These are phyloP conservation scores for Geranium rotundifolium DNA, from an alignment of 345 rosid species.

Conservation along the genomic window DNA sequence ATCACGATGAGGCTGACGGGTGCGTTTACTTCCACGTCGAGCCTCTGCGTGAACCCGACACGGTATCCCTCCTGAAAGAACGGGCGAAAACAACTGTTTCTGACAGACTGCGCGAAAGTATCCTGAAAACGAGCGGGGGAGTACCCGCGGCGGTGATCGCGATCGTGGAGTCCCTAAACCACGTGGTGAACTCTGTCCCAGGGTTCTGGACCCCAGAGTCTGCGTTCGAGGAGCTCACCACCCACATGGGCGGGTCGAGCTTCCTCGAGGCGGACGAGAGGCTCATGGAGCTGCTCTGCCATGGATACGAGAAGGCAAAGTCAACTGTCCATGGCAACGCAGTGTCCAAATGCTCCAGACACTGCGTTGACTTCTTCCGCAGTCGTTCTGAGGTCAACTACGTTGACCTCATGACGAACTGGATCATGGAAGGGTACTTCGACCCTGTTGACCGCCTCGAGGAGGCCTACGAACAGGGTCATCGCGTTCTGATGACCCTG, in stretches of 20 bases:
- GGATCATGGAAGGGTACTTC: slow-evolving; percentile 65
- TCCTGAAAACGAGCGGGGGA: background rate
- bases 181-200: background rate
- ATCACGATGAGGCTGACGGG: background rate
- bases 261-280: slow-evolving; percentile 2
- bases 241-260: background rate
- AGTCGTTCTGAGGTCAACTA: slow-evolving; percentile 28
- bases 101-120: background rate
- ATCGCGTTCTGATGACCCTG: slow-evolving; percentile 38
- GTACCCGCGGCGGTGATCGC: background rate
- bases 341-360: slow-evolving; percentile 37
- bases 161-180: slow-evolving; percentile 2
- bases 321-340: background rate
- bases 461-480: slow-evolving; percentile 35
- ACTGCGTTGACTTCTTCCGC: slow-evolving; percentile 26
- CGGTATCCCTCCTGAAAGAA: rapidly evolving
- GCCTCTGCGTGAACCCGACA: background rate
- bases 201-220: background rate
- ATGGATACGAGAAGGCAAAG: slow-evolving; percentile 12
- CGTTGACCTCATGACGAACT: slow-evolving; percentile 42
- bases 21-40: background rate
- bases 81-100: background rate
- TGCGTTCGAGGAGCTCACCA: background rate
- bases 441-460: slow-evolving; percentile 24
- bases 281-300: slow-evolving; percentile 13